Conservation (phyloP, 805 yeast genomes). For the Pichia gijzeniarum region DNA sequence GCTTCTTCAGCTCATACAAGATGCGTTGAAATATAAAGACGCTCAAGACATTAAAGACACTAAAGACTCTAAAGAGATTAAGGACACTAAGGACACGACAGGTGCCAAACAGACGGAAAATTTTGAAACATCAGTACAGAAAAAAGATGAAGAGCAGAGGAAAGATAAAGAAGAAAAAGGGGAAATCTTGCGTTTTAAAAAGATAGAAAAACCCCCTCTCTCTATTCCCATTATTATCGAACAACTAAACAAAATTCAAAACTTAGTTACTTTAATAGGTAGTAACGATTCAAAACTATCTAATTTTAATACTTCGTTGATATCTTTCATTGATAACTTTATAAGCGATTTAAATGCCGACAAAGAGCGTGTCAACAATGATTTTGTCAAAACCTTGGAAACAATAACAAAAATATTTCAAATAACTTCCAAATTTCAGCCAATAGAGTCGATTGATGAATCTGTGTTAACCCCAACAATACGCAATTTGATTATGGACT, state of each 20-base stretch:
- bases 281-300: conserved; percentile 8
- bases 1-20: background rate
- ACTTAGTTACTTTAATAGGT: conserved; percentile 6
- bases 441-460: conserved; percentile 15
- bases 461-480: conserved; percentile 16
- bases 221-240: conserved; percentile 7
- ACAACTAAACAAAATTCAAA: conserved; percentile 11
- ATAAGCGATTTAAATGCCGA: conserved; percentile 4
- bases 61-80: background rate
- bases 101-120: too few species aligned
- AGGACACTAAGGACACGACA: background rate
- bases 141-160: too few species aligned
- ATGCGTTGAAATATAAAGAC: background rate
- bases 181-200: too few species aligned
- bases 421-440: conserved; percentile 12
- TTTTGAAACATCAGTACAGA: too few species aligned
- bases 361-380: conserved; percentile 16
- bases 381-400: conserved; percentile 23
- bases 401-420: conserved; percentile 22
- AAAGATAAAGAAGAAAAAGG: too few species aligned
- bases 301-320: conserved; percentile 6
- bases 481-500: conserved; percentile 20
- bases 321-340: background rate
- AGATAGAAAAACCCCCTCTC: background rate
- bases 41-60: background rate